Percentiles rank a stretch among this genome's conserved stretches.
Evolutionary conservation across 371 early-diverging fungal species (phyloP).

Genomic region (Phascolomyces articulosus): DNA sequence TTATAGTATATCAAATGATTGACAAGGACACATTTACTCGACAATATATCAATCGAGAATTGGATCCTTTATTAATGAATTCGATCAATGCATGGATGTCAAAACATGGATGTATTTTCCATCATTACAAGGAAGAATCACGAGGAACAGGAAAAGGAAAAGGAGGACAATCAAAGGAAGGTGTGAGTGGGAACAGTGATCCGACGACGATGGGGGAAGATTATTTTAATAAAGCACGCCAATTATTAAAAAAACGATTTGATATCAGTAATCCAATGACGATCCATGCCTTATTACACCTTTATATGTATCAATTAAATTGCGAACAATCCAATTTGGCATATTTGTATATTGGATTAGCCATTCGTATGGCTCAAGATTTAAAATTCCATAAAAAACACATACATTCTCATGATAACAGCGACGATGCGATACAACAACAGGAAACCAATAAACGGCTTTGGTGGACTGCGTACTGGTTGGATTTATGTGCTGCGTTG

Average conservation of each 20-base stretch:
- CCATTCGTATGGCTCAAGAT: slow-evolving; percentile 70
- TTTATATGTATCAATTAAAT: slow-evolving; percentile 67
- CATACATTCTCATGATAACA: no score
- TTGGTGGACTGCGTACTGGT: slow-evolving; percentile 70
- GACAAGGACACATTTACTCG: slow-evolving; percentile 56
- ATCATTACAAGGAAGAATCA: no score
- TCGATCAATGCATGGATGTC: slow-evolving; percentile 66
- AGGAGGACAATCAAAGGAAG: no score
- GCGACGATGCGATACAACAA: no score
- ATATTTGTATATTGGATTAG: slow-evolving; percentile 63
- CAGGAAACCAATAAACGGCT: slow-evolving; percentile 60
- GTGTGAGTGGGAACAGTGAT: slow-evolving; percentile 5
- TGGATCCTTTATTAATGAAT: slow-evolving; percentile 54
- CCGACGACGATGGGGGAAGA: slow-evolving; percentile 56
- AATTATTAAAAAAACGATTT: slow-evolving; percentile 60
- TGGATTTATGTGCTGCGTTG: slow-evolving; percentile 54
- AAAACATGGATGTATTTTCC: slow-evolving; percentile 60
- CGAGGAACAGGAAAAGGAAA: no score
- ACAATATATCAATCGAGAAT: slow-evolving; percentile 36
- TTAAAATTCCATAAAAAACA: slow-evolving; percentile 60
- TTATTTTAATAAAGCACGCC: slow-evolving; percentile 59
- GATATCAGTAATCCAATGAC: slow-evolving; percentile 58
- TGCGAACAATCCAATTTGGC: slow-evolving; percentile 60
- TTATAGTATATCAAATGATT: slow-evolving; percentile 58
- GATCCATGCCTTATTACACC: slow-evolving; percentile 59